phyloP scores from a whole-genome alignment of 2,329 filamentous ascomycete genomes.

The Penicillium sp. region DNA sequence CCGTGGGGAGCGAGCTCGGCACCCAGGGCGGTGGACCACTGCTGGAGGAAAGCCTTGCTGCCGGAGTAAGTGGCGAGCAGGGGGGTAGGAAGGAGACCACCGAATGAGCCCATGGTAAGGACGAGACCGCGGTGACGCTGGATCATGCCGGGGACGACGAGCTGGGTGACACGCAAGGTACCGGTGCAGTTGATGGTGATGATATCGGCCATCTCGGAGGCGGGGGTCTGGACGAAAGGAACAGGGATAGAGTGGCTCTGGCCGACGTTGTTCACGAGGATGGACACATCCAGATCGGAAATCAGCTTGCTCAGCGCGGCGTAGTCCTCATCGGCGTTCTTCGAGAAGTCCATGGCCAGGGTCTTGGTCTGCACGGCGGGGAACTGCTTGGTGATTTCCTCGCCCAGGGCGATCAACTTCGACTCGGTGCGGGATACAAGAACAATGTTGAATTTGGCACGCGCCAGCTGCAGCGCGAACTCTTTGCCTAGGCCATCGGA shows the following conservation, averaged over 20 bases:
- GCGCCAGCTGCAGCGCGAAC: slow-evolving; percentile 84
- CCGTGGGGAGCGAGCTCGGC: slow-evolving; percentile 78
- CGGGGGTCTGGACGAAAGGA: slow-evolving; percentile 76
- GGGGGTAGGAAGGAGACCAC: slow-evolving; percentile 86
- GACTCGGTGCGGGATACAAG: slow-evolving; percentile 94
- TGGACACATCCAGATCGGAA: slow-evolving; percentile 73
- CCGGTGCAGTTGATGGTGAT: slow-evolving; percentile 93
- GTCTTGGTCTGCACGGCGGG: slow-evolving; percentile 70
- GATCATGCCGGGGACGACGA: slow-evolving; percentile 81
- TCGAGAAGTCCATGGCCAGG: slow-evolving; percentile 87
- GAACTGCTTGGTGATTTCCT: slow-evolving; percentile 71
- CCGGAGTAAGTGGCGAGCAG: slow-evolving; percentile 94
- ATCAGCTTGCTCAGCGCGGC: slow-evolving; percentile 68
- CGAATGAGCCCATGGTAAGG: slow-evolving; percentile 96
- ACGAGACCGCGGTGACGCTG: slow-evolving; percentile 83
- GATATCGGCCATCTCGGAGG: slow-evolving; percentile 82
- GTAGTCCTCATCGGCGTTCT: slow-evolving; percentile 79
- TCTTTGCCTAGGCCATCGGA: slow-evolving; percentile 97
- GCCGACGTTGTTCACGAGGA: slow-evolving; percentile 96
- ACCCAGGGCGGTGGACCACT: slow-evolving; percentile 87
- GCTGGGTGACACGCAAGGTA: slow-evolving; percentile 83
- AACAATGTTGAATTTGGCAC: slow-evolving; percentile 90
- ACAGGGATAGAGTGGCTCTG: slow-evolving; percentile 92
- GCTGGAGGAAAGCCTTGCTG: slow-evolving; percentile 95
- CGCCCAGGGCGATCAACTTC: slow-evolving; percentile 77